Conservation (phyloP, 2,329 filamentous ascomycete genomes). For the Scorias spongiosa region DNA sequence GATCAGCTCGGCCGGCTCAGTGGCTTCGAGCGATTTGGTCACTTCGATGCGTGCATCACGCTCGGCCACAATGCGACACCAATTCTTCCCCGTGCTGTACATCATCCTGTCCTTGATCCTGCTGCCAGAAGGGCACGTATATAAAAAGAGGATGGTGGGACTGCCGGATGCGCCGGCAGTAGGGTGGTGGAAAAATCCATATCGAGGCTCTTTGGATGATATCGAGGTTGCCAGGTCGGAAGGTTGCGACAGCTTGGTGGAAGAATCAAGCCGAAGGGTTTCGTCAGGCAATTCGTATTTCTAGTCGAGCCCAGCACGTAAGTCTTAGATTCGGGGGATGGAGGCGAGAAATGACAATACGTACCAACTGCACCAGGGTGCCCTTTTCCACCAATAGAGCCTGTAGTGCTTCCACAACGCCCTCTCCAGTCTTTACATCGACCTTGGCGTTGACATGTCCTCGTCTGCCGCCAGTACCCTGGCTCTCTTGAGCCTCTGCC, state of each 20-base stretch:
- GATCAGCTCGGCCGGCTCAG: conserved; percentile 53
- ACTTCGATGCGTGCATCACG: conserved; percentile 49
- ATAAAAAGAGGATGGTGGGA: conserved; percentile 57
- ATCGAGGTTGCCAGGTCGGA: conserved; percentile 45
- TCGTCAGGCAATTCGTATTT: conserved; percentile 60
- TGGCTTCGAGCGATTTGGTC: conserved; percentile 53
- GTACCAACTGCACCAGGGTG: conserved; percentile 47
- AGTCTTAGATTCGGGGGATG: background rate
- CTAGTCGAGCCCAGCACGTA: conserved; percentile 23
- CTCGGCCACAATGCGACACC: conserved; percentile 49
- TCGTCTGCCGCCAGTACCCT: conserved; percentile 48
- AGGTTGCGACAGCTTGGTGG: conserved; percentile 38
- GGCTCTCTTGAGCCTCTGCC: conserved; percentile 58
- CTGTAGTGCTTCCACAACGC: conserved; percentile 49
- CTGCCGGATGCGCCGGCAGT: conserved; percentile 34
- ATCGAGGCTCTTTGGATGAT: conserved; percentile 54
- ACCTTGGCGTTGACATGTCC: conserved; percentile 32
- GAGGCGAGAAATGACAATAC: conserved; percentile 16
- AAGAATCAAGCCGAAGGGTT: conserved; percentile 49
- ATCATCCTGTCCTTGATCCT: conserved; percentile 78
- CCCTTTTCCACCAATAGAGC: conserved; percentile 38
- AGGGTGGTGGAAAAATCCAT: conserved; percentile 59
- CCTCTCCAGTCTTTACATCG: conserved; percentile 41
- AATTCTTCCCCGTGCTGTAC: conserved; percentile 47
- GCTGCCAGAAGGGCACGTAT: conserved; percentile 57